phyloP scores from a whole-genome alignment of 176 grass and related monocot genomes.

The Oryza australiensis region DNA sequence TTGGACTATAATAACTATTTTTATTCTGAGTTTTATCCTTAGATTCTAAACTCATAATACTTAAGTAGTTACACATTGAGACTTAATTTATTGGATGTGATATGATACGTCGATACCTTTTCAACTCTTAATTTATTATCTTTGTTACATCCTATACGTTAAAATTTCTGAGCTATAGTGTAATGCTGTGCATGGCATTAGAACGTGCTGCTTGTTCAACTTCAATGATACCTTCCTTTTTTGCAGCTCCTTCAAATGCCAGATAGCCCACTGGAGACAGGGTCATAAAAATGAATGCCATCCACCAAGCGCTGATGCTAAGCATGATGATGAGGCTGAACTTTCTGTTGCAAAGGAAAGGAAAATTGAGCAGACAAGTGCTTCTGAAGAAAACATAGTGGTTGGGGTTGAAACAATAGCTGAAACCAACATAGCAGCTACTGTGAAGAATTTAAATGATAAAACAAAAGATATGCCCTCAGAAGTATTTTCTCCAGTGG shows the following conservation, averaged over 20 bases:
- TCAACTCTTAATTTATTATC: not conserved
- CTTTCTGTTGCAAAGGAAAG: constrained; percentile 43
- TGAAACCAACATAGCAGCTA: constrained; percentile 20
- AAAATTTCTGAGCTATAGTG: not conserved
- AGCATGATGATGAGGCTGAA: constrained; percentile 32
- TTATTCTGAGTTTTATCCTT: not conserved
- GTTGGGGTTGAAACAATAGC: constrained; percentile 33
- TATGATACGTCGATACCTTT: not conserved
- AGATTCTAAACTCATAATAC: not conserved
- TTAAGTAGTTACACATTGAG: not conserved
- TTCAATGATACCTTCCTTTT: constrained; percentile 5
- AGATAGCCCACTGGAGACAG: constrained; percentile 96
- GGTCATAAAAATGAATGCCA: constrained; percentile 93
- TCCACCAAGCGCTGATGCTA: constrained; percentile 50
- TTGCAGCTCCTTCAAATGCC: constrained; percentile 91
- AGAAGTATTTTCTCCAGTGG: not conserved
- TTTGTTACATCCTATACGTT: not conserved
- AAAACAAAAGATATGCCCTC: constrained; percentile 10
- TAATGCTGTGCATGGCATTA: not conserved
- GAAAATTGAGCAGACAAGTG: constrained; percentile 34
- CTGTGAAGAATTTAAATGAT: constrained; percentile 31
- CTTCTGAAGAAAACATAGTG: constrained; percentile 39
- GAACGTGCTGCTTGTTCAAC: not conserved
- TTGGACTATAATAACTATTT: too few relatives aligned
- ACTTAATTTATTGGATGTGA: constrained; percentile 2